Conservation (phyloP, 2,329 filamentous ascomycete species). For the Acephala macrosclerotiorum region DNA sequence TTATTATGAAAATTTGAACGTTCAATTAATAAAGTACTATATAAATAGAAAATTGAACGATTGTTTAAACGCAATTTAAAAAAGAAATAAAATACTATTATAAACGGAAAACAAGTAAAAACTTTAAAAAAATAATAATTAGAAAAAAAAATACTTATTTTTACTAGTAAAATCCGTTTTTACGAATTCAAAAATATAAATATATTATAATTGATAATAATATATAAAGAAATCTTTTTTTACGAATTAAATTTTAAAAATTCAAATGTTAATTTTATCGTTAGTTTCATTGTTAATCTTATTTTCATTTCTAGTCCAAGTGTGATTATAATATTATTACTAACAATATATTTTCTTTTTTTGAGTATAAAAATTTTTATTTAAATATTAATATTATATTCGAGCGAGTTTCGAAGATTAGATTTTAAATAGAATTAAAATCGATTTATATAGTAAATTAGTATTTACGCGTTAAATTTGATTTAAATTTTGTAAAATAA, state of each 20-base stretch:
- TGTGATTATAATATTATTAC: slow-evolving; percentile 10
- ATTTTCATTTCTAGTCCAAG: slow-evolving; percentile 9
- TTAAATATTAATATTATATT: background rate
- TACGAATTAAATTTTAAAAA: background rate
- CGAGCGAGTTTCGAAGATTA: background rate
- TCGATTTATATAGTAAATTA: background rate
- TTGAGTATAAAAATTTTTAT: background rate
- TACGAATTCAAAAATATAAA: background rate
- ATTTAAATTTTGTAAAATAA: background rate
- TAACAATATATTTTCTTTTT: slow-evolving; percentile 7
- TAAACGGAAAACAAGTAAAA: background rate
- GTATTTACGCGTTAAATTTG: slow-evolving; percentile 1
- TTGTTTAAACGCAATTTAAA: background rate
- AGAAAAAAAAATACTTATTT: slow-evolving; percentile 6
- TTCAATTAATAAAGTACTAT: slow-evolving; percentile 9
- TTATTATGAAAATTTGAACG: background rate
- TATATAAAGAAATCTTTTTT: slow-evolving; percentile 8
- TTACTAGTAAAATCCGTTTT: slow-evolving; percentile 10
- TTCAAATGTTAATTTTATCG: slow-evolving; percentile 6
- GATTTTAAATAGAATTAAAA: background rate
- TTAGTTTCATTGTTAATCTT: slow-evolving; percentile 7
- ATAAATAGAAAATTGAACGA: too few relatives aligned
- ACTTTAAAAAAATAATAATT: slow-evolving; percentile 3
- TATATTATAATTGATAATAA: slow-evolving; percentile 5
- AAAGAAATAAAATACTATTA: slow-evolving; percentile 2